Base-by-base conservation (phyloP, 768 basidiomycete genomes). In the Lyophyllum shimeji region DNA sequence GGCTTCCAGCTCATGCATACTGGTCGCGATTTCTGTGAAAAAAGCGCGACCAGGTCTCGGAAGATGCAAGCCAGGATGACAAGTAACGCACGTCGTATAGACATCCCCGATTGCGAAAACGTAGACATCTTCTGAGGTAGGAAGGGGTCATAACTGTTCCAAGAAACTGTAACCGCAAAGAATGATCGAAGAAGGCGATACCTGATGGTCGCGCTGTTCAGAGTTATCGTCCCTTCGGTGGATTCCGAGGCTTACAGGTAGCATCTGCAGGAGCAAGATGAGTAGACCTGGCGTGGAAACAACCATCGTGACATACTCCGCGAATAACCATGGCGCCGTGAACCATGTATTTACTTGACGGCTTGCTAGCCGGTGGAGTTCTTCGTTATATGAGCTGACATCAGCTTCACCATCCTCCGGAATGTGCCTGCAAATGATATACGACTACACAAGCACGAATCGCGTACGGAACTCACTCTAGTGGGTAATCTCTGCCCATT, bases 251-350 rank as follows among this genome's bases (percentile, higher is more conserved):
- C 83, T 63, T 53, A 90, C 89, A 91, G 65, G 63, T 91, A 91
- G 58, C 89, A 91, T 69, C 89, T 90, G 57, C 1, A 34, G 2
- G 53, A 47, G 13, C 24, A 42, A 17, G 40, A 29, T 31, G n/a
- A 27, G 33, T 27, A 39, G 1, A 34, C 34, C 27, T 7, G 29
- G 31, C 27, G 37, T 5, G n/a, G 9, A 15, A 8, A 17, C 27
- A 49, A 53, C 5, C 12, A 37, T 55, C 57, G 65, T 49, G 51
- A 72, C 89, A 61, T 75, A 97, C 87, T 98, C 96, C 54, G 94
- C 93, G 68, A 80, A 98, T n/a, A 99, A 79, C 96, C 96, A 99
- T 1, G 95, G 93, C 5, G 91, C 85, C 7, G 83, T 89, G 67
- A 93, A 94, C 96, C 96, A 99, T 0, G 88, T 90, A 57, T 86